A percentile compares a stretch with the other conserved stretches of the same genome.
Evolutionary conservation across 2,329 filamentous ascomycete genomes (phyloP).

Genomic region (Aspergillus candidus): DNA sequence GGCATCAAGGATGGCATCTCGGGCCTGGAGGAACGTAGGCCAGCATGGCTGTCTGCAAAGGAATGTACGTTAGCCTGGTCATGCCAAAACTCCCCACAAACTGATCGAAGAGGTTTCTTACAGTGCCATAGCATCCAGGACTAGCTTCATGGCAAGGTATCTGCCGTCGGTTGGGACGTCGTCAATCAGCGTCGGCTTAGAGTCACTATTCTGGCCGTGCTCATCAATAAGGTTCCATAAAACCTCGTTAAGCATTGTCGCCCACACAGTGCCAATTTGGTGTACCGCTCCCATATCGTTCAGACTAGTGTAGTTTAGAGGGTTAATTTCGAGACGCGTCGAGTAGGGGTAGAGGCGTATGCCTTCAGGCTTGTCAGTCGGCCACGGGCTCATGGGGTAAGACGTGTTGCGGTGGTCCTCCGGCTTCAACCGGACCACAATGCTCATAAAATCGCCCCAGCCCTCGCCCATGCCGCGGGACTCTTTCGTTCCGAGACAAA

Average conservation of each 20-base stretch:
- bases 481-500: constrained; percentile 8
- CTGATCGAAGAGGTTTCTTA: not conserved
- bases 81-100: not conserved
- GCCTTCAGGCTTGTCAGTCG: constrained; percentile 1
- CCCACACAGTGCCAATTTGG: constrained; percentile 11
- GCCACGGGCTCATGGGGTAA: constrained; percentile 11
- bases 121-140: constrained; percentile 13
- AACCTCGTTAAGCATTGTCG: constrained; percentile 12
- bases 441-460: constrained; percentile 14
- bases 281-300: constrained; percentile 7
- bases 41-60: constrained; percentile 12
- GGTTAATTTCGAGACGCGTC: constrained; percentile 7
- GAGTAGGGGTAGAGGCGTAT: constrained; percentile 13
- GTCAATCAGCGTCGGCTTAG: constrained; percentile 1
- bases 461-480: constrained; percentile 15
- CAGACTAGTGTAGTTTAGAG: constrained; percentile 8
- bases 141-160: constrained; percentile 14
- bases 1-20: constrained; percentile 13
- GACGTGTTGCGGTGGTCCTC: constrained; percentile 5
- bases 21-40: constrained; percentile 11
- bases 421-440: constrained; percentile 11
- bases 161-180: constrained; percentile 10
- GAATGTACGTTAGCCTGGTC: not conserved
- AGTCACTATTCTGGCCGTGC: constrained; percentile 10
- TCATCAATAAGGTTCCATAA: constrained; percentile 15